Evolutionary conservation across 75 land plant genomes (phyloP).

Genomic region (Adiantum capillusveneris): DNA sequence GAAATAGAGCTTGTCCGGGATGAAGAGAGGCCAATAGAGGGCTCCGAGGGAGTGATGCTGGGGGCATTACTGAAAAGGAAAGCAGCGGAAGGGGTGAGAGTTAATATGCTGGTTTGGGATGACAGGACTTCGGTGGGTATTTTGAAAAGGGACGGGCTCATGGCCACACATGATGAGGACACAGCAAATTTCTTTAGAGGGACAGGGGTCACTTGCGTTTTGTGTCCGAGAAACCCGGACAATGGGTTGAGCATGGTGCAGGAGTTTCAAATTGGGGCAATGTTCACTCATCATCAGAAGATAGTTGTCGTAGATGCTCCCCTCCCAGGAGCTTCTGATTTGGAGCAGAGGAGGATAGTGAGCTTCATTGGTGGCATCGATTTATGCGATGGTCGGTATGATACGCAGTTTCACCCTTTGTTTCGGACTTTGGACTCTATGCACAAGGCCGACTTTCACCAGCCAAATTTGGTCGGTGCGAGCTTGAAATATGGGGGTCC

Average conservation of each 20-base stretch:
- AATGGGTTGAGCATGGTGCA: conserved; percentile 70
- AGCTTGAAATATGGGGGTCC: conserved; percentile 67
- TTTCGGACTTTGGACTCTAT: conserved; percentile 69
- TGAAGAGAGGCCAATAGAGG: conserved; percentile 55
- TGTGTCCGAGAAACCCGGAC: conserved; percentile 91
- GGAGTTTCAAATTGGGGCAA: conserved; percentile 62
- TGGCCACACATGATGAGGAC: conserved; percentile 93
- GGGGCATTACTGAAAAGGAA: conserved; percentile 83
- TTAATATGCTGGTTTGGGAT: conserved; percentile 89
- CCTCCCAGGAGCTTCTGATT: conserved; percentile 32
- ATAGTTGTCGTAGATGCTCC: conserved; percentile 70
- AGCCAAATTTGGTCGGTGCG: conserved; percentile 62
- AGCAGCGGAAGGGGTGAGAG: conserved; percentile 78
- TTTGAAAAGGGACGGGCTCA: conserved; percentile 65
- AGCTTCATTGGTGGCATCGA: conserved; percentile 92
- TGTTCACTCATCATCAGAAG: conserved; percentile 98
- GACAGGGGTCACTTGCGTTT: conserved; percentile 57
- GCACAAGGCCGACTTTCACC: conserved; percentile 82
- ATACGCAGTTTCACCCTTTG: conserved; percentile 66
- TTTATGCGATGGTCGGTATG: conserved; percentile 88
- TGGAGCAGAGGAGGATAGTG: conserved; percentile 49
- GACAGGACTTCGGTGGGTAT: conserved; percentile 68
- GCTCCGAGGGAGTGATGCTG: conserved; percentile 40
- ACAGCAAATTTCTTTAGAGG: conserved; percentile 51
- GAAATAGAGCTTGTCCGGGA: conserved; percentile 60